Base-by-base conservation (phyloP, 371 early-diverging fungal genomes). In the Lichtheimia corymbifera region DNA sequence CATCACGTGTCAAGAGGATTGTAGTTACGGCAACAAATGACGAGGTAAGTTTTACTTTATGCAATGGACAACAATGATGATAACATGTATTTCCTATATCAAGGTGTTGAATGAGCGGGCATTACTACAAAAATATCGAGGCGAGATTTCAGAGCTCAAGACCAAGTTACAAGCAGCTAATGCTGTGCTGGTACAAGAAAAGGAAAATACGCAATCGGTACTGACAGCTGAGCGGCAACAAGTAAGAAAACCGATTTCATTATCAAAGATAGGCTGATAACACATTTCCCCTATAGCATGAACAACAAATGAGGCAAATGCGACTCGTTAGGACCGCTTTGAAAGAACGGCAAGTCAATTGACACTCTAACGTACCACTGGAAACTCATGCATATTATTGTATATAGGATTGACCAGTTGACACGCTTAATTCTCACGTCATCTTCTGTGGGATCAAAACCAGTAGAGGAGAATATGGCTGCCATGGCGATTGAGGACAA, bases 131-230 rank as follows among this genome's bases (percentile, higher is more conserved):
- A 90, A 91, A 71, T 95, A 95, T 67, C 82, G 85, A 40, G 67
- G 73, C 15, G 96, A 95, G 70, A 95, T 95, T 60, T 79, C 79
- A 7, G 92, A 94, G n/a, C 83, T 95, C 22, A 86, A 90, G 65
- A 73, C 81, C 2, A 90, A 95, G 76, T 75, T 98, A 13, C 76
- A 83, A 43, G 65, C 83, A 5, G 88, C 85, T 2, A 68, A 67
- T 18, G 68, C 72, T 18, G 60, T 69, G 2, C 50, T 76, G n/a
- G 73, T 75, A 20, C 65, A 74, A 28, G 86, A 88, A 66, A 72
- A 73, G 40, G 71, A 76, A 20, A 61, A 64, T 15, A 67, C 66
- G 0, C 58, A 73, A 27, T 67, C 70, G 5, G 66, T 67, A 53
- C 51, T 75, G 25, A 41, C 64, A 18, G 68, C 68, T 20, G 77